These are phyloP conservation scores for Aspergillus amoenus DNA, from an alignment of 2,329 filamentous ascomycete species.

Conservation along the genomic window DNA sequence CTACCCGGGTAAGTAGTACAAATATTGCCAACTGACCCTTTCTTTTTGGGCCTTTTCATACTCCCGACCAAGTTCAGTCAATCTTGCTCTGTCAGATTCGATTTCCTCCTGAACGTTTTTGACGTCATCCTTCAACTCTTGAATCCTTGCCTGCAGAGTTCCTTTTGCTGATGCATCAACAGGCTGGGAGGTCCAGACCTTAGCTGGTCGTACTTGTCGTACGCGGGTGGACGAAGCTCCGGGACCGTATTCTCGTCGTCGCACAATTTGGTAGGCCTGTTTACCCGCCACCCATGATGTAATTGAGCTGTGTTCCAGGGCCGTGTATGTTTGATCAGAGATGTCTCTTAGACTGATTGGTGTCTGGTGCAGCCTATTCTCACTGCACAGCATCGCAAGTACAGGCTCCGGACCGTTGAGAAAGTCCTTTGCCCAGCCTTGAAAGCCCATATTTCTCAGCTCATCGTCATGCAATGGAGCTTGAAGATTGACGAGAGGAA, in stretches of 20 bases:
- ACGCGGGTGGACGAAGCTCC: slow-evolving; percentile 69
- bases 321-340: slow-evolving; percentile 65
- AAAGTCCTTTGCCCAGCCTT: slow-evolving; percentile 77
- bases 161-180: slow-evolving; percentile 62
- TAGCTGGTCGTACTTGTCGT: slow-evolving; percentile 59
- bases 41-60: slow-evolving; percentile 32
- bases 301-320: slow-evolving; percentile 60
- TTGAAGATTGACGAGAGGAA: slow-evolving; percentile 55
- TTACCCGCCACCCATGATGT: slow-evolving; percentile 68
- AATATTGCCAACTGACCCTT: slow-evolving; percentile 39
- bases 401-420: slow-evolving; percentile 79
- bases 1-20: neutral
- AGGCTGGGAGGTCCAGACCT: slow-evolving; percentile 74
- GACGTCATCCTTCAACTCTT: slow-evolving; percentile 45
- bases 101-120: slow-evolving; percentile 28
- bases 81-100: slow-evolving; percentile 28
- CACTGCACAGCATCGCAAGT: slow-evolving; percentile 81
- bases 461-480: slow-evolving; percentile 57
- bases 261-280: slow-evolving; percentile 63
- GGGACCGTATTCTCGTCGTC: slow-evolving; percentile 78
- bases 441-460: slow-evolving; percentile 63
- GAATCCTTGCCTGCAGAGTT: slow-evolving; percentile 56
- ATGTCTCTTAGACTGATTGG: slow-evolving; percentile 66
- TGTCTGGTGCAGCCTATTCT: slow-evolving; percentile 66
- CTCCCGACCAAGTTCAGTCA: slow-evolving; percentile 24